Base-by-base conservation (phyloP, 148 eudicot species). In the Rhododendron molle region DNA sequence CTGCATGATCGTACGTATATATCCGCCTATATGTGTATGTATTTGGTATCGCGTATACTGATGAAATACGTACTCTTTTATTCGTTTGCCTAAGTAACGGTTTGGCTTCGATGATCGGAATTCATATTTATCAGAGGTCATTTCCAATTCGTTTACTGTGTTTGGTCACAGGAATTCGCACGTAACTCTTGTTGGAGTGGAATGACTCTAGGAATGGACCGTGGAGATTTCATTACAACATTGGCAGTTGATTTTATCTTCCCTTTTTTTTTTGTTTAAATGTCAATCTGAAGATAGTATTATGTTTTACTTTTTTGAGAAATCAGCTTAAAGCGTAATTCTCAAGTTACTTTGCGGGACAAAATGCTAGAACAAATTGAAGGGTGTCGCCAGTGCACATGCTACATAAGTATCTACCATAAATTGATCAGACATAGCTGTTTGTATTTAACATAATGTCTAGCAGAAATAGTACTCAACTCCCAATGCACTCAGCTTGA, bases 1-100 rank as follows among this genome's bases (percentile, higher is more conserved):
- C 67, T 85, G 52, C 30, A 78, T 81, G 54, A 78, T 85, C 88
- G 86, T 85, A 88, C 81, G 80, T 71, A 85, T 40, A 40, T 40
- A 40, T 44, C 65, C 62, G 16, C 79, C 78, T 72, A n/a, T 60
- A 23, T 71, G 13, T 34, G 7, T 76, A 5, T 3, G 16, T 12
- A 16, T 43, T 6, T 60, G 46, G 6, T 15, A 23, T 38, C 21
- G 21, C 20, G 56, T 65, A 8, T 28, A 20, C 74, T 32, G 38
- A 30, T 5, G 85, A 14, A 83, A 76, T 84, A 36, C 26, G 11
- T 10, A n/a, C 65, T 5, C 7, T 6, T 56, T 13, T 32, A 40
- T 30, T 43, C 49, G 23, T 81, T 85, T 81, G 46, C 14, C 28
- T 71, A 21, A 26, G 36, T 0, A 8, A 20, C 76, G 15, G 14